phyloP scores from a whole-genome alignment of 1,284 basidiomycete genomes.

The Pholiota adiposa region DNA sequence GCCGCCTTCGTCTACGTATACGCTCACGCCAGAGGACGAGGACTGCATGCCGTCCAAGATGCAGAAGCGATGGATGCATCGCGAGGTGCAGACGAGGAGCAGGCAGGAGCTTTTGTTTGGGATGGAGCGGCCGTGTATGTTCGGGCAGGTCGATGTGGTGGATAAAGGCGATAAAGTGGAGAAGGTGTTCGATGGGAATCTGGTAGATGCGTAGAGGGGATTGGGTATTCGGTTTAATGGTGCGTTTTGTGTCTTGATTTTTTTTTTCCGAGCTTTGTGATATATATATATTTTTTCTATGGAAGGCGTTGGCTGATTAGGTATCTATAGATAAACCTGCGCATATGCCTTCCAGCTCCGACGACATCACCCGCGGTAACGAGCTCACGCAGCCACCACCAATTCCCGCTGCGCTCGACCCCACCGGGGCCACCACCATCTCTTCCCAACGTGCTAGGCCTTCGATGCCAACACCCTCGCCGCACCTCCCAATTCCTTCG shows the following conservation, averaged over 20 bases:
- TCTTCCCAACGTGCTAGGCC: neutral
- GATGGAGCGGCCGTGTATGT: too few relatives aligned
- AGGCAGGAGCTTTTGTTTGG: constrained; percentile 8
- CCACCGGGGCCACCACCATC: neutral
- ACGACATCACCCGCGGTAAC: neutral
- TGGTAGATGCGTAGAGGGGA: constrained; percentile 4
- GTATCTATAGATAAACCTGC: constrained; percentile 24
- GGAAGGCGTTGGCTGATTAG: neutral
- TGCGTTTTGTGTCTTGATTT: neutral
- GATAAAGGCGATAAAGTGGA: neutral
- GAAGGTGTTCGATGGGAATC: neutral
- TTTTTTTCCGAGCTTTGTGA: neutral
- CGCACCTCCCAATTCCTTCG: neutral
- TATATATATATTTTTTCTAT: neutral
- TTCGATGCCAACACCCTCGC: neutral
- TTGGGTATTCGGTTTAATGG: constrained; percentile 23
- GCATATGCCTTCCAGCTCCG: neutral
- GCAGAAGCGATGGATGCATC: constrained; percentile 54
- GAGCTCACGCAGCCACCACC: neutral
- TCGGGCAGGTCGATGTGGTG: neutral
- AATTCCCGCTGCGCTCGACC: neutral
- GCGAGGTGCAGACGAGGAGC: constrained; percentile 29
- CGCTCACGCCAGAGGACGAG: constrained; percentile 28
- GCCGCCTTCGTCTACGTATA: neutral
- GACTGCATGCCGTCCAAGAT: constrained; percentile 65